Conservation (phyloP, 208 protist genomes). For the Vickermania ingenoplastis region DNA sequence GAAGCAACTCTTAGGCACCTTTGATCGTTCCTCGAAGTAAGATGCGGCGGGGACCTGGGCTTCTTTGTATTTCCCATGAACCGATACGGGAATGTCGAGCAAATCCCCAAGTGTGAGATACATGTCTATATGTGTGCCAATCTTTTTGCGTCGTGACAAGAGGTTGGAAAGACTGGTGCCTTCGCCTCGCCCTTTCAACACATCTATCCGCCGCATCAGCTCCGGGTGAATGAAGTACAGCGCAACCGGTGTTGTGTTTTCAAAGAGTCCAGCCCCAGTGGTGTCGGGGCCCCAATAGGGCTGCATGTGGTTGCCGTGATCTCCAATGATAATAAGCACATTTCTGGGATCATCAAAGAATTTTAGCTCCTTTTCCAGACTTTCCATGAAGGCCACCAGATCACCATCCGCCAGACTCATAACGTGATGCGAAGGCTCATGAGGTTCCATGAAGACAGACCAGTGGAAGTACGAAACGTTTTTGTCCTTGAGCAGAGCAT, state of each 20-base stretch:
- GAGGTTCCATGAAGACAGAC: neutral
- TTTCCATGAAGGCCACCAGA: neutral
- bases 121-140: neutral
- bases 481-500: neutral
- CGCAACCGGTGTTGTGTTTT: neutral
- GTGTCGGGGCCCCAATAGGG: neutral
- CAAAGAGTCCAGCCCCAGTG: neutral
- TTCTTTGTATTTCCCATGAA: too few species aligned
- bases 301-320: slow-evolving; percentile 3
- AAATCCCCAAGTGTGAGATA: slow-evolving; percentile 2
- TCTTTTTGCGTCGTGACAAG: neutral
- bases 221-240: neutral
- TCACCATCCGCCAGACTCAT: neutral
- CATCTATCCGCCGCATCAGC: neutral
- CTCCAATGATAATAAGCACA: neutral
- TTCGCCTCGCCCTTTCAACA: neutral
- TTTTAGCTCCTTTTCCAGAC: neutral
- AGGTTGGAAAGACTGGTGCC: neutral
- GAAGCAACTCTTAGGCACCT: too few species aligned
- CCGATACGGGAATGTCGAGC: slow-evolving; percentile 1
- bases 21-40: too few species aligned
- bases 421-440: neutral
- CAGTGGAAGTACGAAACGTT: neutral
- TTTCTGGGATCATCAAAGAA: slow-evolving; percentile 1
- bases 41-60: too few species aligned